Conservation (phyloP, 768 basidiomycete species). For the Serendipita indica region DNA sequence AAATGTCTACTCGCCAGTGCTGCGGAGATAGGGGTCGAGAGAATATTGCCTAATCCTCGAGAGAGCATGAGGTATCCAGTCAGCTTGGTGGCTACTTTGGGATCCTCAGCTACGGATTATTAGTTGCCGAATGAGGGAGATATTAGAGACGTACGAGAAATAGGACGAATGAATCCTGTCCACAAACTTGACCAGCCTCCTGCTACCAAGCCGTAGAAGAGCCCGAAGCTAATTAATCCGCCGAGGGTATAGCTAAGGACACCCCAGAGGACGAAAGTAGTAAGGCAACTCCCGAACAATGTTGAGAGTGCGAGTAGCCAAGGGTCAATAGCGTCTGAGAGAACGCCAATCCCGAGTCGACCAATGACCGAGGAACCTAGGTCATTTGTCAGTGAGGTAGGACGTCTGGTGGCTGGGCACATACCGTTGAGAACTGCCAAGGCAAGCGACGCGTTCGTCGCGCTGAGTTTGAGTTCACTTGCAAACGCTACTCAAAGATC, state of each 20-base stretch:
- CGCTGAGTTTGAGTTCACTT: slow-evolving; percentile 6
- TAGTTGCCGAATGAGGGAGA: neutral
- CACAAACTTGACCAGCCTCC: slow-evolving; percentile 10
- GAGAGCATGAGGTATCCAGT: slow-evolving; percentile 9
- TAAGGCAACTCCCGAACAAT: neutral
- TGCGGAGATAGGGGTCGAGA: slow-evolving; percentile 6
- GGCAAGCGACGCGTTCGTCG: neutral
- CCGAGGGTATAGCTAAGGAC: neutral
- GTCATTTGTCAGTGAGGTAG: neutral
- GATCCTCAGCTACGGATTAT: slow-evolving; percentile 1
- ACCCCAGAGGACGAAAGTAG: slow-evolving; percentile 8
- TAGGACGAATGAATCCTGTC: neutral
- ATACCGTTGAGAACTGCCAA: slow-evolving; percentile 6
- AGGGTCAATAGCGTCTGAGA: slow-evolving; percentile 1
- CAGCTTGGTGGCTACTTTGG: neutral
- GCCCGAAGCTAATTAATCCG: neutral
- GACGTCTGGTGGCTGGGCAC: neutral
- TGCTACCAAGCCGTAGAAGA: slow-evolving; percentile 5
- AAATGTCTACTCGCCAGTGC: neutral
- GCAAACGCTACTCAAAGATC: slow-evolving; percentile 8
- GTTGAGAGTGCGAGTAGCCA: slow-evolving; percentile 7
- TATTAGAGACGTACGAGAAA: slow-evolving; percentile 7
- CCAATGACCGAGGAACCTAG: slow-evolving; percentile 3
- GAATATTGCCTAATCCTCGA: slow-evolving; percentile 5
- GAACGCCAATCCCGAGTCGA: neutral